These are phyloP conservation scores for Coniochaeta sp. DNA, from an alignment of 2,329 filamentous ascomycete species.

Conservation along the genomic window DNA sequence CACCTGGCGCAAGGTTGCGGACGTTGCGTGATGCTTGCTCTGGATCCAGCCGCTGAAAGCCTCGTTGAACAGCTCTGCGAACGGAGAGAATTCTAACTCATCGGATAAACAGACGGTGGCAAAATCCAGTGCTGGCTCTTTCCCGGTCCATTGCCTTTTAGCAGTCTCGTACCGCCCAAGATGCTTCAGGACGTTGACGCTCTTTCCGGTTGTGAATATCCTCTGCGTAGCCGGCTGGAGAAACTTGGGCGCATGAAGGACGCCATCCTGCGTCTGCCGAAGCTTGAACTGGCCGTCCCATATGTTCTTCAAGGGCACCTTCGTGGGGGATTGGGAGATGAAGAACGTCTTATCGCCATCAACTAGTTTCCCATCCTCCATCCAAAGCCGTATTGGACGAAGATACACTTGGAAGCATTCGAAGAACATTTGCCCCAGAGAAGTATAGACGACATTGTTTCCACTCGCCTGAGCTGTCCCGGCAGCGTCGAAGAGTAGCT, in stretches of 20 bases:
- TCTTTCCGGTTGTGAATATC: conserved; percentile 85
- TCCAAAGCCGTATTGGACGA: conserved; percentile 73
- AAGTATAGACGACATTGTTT: conserved; percentile 51
- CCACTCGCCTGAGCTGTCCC: conserved; percentile 64
- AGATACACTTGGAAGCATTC: conserved; percentile 78
- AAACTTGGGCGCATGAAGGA: conserved; percentile 65
- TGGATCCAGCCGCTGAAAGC: conserved; percentile 72
- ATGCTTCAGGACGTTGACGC: conserved; percentile 72
- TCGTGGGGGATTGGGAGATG: conserved; percentile 49
- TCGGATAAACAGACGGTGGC: conserved; percentile 40
- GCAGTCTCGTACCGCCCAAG: conserved; percentile 46
- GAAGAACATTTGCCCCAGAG: conserved; percentile 64
- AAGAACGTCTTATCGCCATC: conserved; percentile 67
- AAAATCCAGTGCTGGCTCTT: conserved; percentile 42
- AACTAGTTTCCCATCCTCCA: conserved; percentile 67
- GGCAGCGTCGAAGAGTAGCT: conserved; percentile 66
- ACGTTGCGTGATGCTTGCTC: conserved; percentile 64
- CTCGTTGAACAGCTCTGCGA: conserved; percentile 64
- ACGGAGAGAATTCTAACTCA: conserved; percentile 49
- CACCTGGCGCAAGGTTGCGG: conserved; percentile 54
- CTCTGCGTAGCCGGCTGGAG: conserved; percentile 60
- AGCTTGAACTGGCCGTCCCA: conserved; percentile 74
- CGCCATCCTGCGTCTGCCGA: conserved; percentile 49
- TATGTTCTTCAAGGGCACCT: conserved; percentile 54
- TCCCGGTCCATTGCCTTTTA: conserved; percentile 21